Evolutionary conservation across 1,284 basidiomycete species (phyloP).

Genomic region (Moniliophthora roreri): DNA sequence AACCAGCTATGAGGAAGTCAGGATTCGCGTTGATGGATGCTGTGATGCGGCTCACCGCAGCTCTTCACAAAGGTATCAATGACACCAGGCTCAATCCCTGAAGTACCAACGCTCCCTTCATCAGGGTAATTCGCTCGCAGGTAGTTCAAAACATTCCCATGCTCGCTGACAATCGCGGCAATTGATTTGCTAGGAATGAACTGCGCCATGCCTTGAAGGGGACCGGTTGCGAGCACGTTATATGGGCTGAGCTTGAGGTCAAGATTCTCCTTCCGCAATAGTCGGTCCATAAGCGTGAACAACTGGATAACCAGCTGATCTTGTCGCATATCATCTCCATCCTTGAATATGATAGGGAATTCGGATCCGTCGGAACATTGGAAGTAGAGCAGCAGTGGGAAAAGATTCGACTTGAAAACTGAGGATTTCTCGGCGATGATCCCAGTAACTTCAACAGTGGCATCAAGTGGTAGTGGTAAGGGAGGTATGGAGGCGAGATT

Average conservation of each 20-base stretch:
- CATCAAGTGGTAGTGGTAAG: slow-evolving; percentile 88
- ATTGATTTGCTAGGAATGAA: slow-evolving; percentile 96
- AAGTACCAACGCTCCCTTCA: slow-evolving; percentile 89
- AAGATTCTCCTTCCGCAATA: slow-evolving; percentile 93
- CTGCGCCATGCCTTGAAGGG: slow-evolving; percentile 93
- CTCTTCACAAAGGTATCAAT: slow-evolving; percentile 97
- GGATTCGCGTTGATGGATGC: background rate
- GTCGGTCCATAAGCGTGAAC: slow-evolving; percentile 95
- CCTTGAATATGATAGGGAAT: slow-evolving; percentile 97
- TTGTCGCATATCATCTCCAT: slow-evolving; percentile 97
- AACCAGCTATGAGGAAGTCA: slow-evolving; percentile 70
- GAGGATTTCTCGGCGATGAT: slow-evolving; percentile 91
- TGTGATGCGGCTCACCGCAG: slow-evolving; percentile 71
- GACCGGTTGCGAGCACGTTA: slow-evolving; percentile 91
- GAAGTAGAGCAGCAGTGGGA: slow-evolving; percentile 90
- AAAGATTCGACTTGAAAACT: slow-evolving; percentile 97
- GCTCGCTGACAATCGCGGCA: slow-evolving; percentile 89
- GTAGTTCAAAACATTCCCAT: slow-evolving; percentile 91
- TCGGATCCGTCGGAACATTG: slow-evolving; percentile 75
- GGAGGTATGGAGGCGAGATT: slow-evolving; percentile 74
- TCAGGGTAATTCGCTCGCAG: slow-evolving; percentile 85
- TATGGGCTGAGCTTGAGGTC: slow-evolving; percentile 94
- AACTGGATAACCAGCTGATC: slow-evolving; percentile 97
- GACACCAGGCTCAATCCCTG: slow-evolving; percentile 88
- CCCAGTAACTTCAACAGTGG: slow-evolving; percentile 78